These are phyloP conservation scores for Tulasnella sp. DNA, from an alignment of 768 basidiomycete genomes.

Conservation along the genomic window DNA sequence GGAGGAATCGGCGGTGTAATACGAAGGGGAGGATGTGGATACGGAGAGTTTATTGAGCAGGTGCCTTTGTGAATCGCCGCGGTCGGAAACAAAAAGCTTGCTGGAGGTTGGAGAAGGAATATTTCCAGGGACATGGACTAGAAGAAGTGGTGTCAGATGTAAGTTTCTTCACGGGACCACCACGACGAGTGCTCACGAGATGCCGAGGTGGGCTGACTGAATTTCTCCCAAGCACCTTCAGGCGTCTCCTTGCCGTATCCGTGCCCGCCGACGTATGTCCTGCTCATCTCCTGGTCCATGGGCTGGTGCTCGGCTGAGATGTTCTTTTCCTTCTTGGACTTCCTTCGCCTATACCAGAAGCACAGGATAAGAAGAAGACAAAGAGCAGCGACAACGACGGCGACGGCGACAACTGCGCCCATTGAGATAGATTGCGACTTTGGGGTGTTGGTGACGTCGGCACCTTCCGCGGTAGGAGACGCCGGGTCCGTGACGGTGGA, in stretches of 20 bases:
- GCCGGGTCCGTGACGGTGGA: background rate
- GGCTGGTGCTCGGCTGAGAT: background rate
- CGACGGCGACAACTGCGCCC: constrained; percentile 12
- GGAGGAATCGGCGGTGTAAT: background rate
- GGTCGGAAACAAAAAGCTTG: background rate
- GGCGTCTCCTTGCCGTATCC: constrained; percentile 5
- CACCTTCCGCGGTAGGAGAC: background rate
- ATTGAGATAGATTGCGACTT: constrained; percentile 4
- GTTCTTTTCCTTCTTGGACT: background rate
- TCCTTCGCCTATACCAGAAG: constrained; percentile 14
- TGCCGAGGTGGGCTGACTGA: background rate
- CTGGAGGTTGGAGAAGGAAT: constrained; percentile 11
- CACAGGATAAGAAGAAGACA: background rate
- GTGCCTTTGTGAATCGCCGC: background rate
- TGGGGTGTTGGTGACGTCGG: background rate
- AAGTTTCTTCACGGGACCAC: background rate
- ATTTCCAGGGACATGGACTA: constrained; percentile 4
- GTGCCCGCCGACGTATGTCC: background rate
- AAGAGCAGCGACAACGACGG: constrained; percentile 4
- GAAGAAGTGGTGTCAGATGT: background rate
- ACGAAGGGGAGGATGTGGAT: background rate
- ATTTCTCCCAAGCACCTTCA: constrained; percentile 19
- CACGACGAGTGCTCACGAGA: constrained; percentile 2
- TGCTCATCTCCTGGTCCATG: background rate
- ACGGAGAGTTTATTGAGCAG: constrained; percentile 2